phyloP scores from a whole-genome alignment of 2,329 filamentous ascomycete species.

The Pseudogymnoascus sp. region DNA sequence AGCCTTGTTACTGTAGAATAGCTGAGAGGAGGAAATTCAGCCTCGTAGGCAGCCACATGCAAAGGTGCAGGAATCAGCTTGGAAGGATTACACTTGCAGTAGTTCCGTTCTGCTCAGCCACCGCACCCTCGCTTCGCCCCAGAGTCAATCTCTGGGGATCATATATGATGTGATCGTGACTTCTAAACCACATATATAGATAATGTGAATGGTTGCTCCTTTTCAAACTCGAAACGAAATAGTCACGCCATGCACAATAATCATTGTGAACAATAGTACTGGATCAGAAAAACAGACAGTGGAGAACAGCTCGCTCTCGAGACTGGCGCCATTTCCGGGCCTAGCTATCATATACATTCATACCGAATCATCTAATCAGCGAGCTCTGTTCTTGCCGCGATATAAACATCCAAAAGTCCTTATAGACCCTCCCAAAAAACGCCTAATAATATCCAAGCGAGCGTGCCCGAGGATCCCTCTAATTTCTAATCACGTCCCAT shows the following conservation, averaged over 20 bases:
- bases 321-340: neutral
- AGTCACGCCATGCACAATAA: neutral
- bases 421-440: neutral
- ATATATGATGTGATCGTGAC: neutral
- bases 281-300: neutral
- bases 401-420: neutral
- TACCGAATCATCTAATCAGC: neutral
- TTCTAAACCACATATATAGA: neutral
- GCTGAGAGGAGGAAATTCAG: neutral
- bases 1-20: neutral
- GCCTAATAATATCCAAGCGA: neutral
- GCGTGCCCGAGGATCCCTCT: neutral
- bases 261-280: neutral
- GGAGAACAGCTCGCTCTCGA: slow-evolving; percentile 1
- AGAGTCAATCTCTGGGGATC: neutral
- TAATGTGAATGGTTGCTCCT: neutral
- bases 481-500: neutral
- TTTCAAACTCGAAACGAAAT: neutral
- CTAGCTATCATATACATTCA: slow-evolving; percentile 4
- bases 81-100: neutral
- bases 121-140: too few species aligned
- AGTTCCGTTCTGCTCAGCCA: neutral
- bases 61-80: neutral
- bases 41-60: neutral
- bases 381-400: neutral